These are phyloP conservation scores for Boletus tylopilopsis DNA, from an alignment of 768 basidiomycete genomes.

Conservation along the genomic window DNA sequence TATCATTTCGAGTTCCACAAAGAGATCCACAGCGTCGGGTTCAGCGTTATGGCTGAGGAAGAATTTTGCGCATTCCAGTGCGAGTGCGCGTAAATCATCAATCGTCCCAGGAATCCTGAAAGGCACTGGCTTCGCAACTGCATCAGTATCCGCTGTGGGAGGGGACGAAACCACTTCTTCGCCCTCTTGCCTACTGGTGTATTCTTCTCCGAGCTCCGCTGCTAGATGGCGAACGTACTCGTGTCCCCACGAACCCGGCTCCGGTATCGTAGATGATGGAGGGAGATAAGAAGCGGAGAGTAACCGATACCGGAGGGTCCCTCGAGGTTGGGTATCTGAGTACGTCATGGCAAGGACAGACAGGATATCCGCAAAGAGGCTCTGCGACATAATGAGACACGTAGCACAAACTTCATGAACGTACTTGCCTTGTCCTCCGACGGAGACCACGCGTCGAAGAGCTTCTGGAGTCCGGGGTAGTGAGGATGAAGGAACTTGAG, in stretches of 20 bases:
- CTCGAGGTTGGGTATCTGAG: slow-evolving; percentile 94
- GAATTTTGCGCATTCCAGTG: slow-evolving; percentile 83
- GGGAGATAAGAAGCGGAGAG: slow-evolving; percentile 70
- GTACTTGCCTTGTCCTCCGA: slow-evolving; percentile 62
- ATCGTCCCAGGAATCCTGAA: slow-evolving; percentile 47
- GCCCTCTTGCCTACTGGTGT: slow-evolving; percentile 61
- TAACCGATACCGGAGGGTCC: slow-evolving; percentile 91
- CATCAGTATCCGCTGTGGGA: slow-evolving; percentile 27
- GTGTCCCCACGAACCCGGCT: slow-evolving; percentile 98
- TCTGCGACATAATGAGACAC: slow-evolving; percentile 41
- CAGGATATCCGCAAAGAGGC: slow-evolving; percentile 93
- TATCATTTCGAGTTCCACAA: slow-evolving; percentile 91
- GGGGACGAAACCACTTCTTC: slow-evolving; percentile 29
- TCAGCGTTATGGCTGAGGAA: slow-evolving; percentile 93
- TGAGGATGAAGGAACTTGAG: slow-evolving; percentile 96
- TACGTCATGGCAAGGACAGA: slow-evolving; percentile 99
- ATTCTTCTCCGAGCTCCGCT: slow-evolving; percentile 95
- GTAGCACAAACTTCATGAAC: neutral
- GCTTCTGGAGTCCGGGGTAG: slow-evolving; percentile 78
- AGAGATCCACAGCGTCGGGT: slow-evolving; percentile 93
- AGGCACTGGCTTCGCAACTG: slow-evolving; percentile 30
- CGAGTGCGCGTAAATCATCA: slow-evolving; percentile 74
- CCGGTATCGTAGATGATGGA: slow-evolving; percentile 62
- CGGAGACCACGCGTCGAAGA: slow-evolving; percentile 78
- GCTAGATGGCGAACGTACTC: slow-evolving; percentile 98